A percentile compares a stretch with the other conserved stretches of the same genome.
phyloP scores from a whole-genome alignment of 345 rosid species.

The Leavenworthia alabamica region DNA sequence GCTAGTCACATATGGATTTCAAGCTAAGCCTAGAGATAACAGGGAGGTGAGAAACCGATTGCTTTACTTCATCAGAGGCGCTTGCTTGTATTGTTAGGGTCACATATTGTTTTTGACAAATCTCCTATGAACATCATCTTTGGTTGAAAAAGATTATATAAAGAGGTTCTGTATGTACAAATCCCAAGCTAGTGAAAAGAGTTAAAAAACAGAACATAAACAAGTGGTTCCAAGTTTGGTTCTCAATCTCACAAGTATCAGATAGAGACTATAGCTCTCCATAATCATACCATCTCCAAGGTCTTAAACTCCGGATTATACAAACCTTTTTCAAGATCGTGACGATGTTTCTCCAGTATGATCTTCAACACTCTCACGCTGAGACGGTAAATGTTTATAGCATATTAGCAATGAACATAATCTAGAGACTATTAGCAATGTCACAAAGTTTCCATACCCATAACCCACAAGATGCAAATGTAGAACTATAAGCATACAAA shows the following conservation, averaged over 20 bases:
- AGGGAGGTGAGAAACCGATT: conserved; percentile 49
- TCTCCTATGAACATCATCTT: background rate
- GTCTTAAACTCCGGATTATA: background rate
- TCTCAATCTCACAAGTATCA: conserved; percentile 2
- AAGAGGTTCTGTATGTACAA: conserved; percentile 17
- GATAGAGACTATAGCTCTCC: background rate
- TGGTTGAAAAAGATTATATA: background rate
- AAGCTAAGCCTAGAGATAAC: conserved; percentile 30
- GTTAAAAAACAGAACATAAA: background rate
- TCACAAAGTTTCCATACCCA: background rate
- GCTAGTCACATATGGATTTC: conserved; percentile 45
- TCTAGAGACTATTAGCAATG: too few species aligned
- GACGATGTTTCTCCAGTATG: conserved; percentile 23
- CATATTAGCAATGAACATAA: background rate
- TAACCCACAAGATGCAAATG: background rate
- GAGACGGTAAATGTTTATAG: too few species aligned
- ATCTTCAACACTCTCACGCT: conserved; percentile 3
- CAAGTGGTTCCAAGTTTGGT: background rate
- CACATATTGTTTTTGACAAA: too few species aligned
- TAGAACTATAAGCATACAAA: too few species aligned
- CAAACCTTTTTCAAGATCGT: background rate
- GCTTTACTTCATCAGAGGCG: conserved; percentile 48
- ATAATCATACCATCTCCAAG: background rate
- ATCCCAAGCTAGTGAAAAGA: conserved; percentile 1
- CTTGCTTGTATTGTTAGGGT: too few species aligned